These are phyloP conservation scores for Houttuynia cordata DNA, from an alignment of 164 flowering plant genomes.

Conservation along the genomic window DNA sequence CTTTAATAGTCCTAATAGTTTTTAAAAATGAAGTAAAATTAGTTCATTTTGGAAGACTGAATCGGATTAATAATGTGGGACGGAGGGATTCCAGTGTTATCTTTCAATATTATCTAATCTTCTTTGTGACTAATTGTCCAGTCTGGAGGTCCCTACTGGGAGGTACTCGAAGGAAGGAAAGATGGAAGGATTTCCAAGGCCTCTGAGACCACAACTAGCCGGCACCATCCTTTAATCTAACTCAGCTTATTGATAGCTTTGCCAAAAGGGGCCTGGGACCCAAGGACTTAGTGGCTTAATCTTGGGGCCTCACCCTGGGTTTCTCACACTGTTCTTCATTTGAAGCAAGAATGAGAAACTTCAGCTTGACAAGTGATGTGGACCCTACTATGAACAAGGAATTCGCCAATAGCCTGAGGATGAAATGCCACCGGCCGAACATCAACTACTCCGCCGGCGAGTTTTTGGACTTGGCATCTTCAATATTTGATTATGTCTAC, in stretches of 20 bases:
- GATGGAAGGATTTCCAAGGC: constrained; percentile 80
- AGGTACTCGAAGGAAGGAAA: constrained; percentile 55
- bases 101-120: constrained; percentile 14
- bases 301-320: constrained; percentile 86
- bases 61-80: too few species aligned
- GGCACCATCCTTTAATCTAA: constrained; percentile 61
- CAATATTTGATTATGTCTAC: constrained; percentile 52
- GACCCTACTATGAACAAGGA: constrained; percentile 50
- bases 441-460: constrained; percentile 49
- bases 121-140: neutral
- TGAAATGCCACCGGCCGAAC: constrained; percentile 46
- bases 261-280: constrained; percentile 65
- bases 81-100: too few species aligned
- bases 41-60: too few species aligned
- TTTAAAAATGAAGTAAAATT: too few species aligned
- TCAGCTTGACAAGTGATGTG: constrained; percentile 33
- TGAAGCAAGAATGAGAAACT: constrained; percentile 69
- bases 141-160: neutral
- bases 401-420: constrained; percentile 43
- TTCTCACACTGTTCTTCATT: constrained; percentile 85
- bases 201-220: constrained; percentile 53
- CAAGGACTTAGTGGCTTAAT: constrained; percentile 68
- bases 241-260: constrained; percentile 64
- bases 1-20: too few species aligned
- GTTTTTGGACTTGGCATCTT: constrained; percentile 35